Evolutionary conservation across 208 protist genomes (phyloP).

Genomic region (Crithidia bombi): DNA sequence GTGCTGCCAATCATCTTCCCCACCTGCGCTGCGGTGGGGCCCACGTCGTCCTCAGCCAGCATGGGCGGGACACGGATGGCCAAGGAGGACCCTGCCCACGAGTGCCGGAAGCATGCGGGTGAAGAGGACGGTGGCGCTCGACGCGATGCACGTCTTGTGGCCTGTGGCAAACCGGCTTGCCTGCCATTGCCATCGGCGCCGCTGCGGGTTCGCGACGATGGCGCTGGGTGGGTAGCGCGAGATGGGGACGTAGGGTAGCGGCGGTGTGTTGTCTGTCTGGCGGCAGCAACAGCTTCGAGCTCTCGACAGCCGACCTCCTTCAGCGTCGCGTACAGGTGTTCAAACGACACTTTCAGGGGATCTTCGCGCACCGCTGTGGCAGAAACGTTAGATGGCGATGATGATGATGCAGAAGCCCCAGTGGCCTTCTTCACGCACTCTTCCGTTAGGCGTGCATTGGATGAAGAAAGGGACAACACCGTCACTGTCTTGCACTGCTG

Average conservation of each 20-base stretch:
- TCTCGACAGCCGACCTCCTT: not conserved
- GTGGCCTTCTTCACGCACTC: no score
- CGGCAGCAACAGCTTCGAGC: not conserved
- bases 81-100: not conserved
- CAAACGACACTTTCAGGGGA: slow-evolving; percentile 10
- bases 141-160: no score
- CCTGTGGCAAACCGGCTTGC: not conserved
- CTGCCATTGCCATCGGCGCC: not conserved
- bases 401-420: not conserved
- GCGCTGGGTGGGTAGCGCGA: not conserved
- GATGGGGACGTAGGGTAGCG: not conserved
- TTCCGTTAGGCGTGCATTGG: no score
- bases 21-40: not conserved
- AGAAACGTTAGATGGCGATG: not conserved
- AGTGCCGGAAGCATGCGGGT: slow-evolving; percentile 2
- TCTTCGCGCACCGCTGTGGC: not conserved
- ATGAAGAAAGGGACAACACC: no score
- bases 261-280: not conserved
- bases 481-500: no score
- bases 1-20: slow-evolving; percentile 16
- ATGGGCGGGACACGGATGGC: slow-evolving; percentile 18
- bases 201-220: not conserved
- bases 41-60: not conserved
- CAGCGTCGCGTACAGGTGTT: slow-evolving; percentile 11
- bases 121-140: not conserved